Evolutionary conservation across 2,329 filamentous ascomycete species (phyloP).

Genomic region (Teratosphaeria zuluensis): DNA sequence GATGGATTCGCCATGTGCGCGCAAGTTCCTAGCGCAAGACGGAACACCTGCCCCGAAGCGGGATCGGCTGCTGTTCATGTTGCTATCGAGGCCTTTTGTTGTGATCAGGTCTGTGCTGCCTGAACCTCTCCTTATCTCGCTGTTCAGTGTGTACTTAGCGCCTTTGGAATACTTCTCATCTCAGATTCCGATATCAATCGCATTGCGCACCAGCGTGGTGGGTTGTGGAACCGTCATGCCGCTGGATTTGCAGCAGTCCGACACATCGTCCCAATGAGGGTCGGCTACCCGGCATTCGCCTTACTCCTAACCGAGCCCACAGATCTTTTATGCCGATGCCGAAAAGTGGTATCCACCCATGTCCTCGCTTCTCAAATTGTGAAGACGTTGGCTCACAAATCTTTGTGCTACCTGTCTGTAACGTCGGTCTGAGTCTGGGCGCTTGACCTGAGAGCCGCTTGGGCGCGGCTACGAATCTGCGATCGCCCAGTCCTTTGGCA

Average conservation of each 20-base stretch:
- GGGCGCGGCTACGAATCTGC: not conserved
- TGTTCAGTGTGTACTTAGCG: not conserved
- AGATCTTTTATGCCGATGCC: not conserved
- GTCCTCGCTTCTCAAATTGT: not conserved
- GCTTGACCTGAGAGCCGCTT: not conserved
- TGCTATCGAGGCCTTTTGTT: not conserved
- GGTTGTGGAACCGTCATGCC: not conserved
- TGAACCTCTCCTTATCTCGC: not conserved
- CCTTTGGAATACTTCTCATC: not conserved
- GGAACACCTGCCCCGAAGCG: not conserved
- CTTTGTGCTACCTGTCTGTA: not conserved
- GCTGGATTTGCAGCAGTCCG: not conserved
- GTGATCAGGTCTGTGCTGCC: not conserved
- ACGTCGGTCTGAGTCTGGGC: not conserved
- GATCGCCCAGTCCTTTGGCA: not conserved
- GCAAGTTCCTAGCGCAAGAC: not conserved
- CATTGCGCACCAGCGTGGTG: not conserved
- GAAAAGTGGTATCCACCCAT: not conserved
- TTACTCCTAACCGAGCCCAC: not conserved
- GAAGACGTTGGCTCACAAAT: not conserved
- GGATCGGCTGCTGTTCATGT: not conserved
- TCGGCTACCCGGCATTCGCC: not conserved
- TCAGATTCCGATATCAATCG: not conserved
- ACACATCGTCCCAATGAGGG: not conserved
- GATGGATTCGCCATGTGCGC: not conserved